These are phyloP conservation scores for Brassica hybrid DNA, from an alignment of 441 rosid species.

Conservation along the genomic window DNA sequence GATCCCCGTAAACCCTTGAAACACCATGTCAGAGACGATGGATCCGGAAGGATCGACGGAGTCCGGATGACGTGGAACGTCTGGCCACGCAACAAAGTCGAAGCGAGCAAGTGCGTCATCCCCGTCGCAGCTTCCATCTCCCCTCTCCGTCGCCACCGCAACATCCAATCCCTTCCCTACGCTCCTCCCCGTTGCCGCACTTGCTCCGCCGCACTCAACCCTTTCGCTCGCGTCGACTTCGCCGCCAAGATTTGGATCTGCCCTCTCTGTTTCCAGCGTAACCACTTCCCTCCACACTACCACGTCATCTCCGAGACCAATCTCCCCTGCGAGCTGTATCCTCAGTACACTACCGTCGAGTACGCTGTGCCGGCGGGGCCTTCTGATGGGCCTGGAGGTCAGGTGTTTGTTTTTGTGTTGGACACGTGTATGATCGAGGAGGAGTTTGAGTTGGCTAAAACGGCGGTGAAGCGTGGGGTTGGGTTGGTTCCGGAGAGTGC, in stretches of 20 bases:
- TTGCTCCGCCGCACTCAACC: conserved; percentile 76
- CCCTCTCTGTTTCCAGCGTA: conserved; percentile 87
- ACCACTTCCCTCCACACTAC: conserved; percentile 87
- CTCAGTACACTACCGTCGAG: conserved; percentile 79
- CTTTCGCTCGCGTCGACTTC: conserved; percentile 83
- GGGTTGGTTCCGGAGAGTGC: conserved; percentile 94
- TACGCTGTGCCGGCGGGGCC: conserved; percentile 58
- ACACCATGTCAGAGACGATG: conserved; percentile 68
- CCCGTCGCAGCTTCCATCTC: conserved; percentile 92
- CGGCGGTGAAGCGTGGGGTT: conserved; percentile 82
- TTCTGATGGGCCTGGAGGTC: conserved; percentile 45
- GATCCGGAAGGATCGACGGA: conserved; percentile 96
- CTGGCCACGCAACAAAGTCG: conserved; percentile 95
- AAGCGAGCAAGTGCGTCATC: conserved; percentile 95
- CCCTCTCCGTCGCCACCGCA: conserved; percentile 95
- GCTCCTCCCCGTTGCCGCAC: conserved; percentile 95
- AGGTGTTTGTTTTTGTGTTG: conserved; percentile 77
- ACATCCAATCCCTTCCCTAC: conserved; percentile 76
- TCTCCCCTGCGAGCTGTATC: conserved; percentile 87
- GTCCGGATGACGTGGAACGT: conserved; percentile 97
- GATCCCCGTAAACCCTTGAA: neutral
- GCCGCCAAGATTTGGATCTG: conserved; percentile 97
- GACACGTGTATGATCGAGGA: conserved; percentile 97
- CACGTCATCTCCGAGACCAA: conserved; percentile 83
- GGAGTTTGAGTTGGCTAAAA: conserved; percentile 72